Evolutionary conservation across 768 basidiomycete species (phyloP).

Genomic region (Leccinellum rugosiceps): DNA sequence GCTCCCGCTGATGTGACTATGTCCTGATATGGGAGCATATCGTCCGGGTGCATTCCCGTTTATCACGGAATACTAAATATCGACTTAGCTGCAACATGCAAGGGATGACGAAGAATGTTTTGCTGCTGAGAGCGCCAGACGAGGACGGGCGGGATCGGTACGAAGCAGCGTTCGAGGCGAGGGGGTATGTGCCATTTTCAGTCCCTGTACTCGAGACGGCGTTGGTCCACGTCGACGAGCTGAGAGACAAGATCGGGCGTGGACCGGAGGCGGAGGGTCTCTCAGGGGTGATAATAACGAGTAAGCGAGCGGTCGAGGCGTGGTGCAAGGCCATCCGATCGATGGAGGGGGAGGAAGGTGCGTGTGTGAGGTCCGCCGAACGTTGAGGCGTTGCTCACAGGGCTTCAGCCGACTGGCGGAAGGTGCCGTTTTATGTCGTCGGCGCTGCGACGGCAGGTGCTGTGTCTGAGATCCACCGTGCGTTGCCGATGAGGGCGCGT

Average conservation of each 20-base stretch:
- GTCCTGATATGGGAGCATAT: no score
- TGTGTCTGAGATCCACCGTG: slow-evolving; percentile 31
- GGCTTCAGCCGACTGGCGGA: slow-evolving; percentile 46
- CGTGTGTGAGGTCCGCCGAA: neutral
- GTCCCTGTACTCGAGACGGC: slow-evolving; percentile 71
- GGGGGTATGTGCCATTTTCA: slow-evolving; percentile 54
- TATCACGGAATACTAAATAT: no score
- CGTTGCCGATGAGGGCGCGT: slow-evolving; percentile 36
- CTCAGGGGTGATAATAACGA: slow-evolving; percentile 73
- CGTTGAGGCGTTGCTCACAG: neutral
- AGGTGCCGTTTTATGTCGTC: slow-evolving; percentile 74
- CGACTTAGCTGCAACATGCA: no score
- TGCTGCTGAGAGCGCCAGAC: slow-evolving; percentile 41
- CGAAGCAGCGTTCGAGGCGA: slow-evolving; percentile 43
- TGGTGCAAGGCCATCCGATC: slow-evolving; percentile 46
- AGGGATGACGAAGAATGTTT: slow-evolving; percentile 29
- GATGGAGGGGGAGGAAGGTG: slow-evolving; percentile 15
- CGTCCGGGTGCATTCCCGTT: no score
- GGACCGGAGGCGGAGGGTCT: slow-evolving; percentile 36
- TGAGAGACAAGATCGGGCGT: slow-evolving; percentile 40
- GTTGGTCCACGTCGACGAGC: slow-evolving; percentile 43
- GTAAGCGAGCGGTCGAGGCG: slow-evolving; percentile 72
- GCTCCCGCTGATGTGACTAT: no score
- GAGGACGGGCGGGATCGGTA: slow-evolving; percentile 52
- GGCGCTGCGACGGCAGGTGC: slow-evolving; percentile 60